Evolutionary conservation across 441 rosid genomes (phyloP), one percentile per base, ranked within the genome.

Genomic region (Pelargonium fulgidum): DNA sequence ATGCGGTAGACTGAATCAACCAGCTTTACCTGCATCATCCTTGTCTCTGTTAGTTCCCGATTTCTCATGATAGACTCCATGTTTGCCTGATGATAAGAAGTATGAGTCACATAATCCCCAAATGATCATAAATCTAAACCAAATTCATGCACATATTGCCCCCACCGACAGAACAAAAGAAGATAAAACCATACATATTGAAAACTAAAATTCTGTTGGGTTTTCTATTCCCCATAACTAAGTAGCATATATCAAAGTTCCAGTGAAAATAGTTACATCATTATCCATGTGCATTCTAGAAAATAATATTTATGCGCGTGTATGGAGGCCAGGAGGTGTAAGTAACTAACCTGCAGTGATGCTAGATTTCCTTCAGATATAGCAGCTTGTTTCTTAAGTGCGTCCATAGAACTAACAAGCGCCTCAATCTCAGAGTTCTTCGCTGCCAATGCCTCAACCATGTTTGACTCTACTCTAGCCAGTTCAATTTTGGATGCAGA

Each of bases 51-150:
- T 66, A 95, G 72, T 78, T 95, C 99, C 80, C 99, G 88, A 75
- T 89, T 95, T 82, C 99, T 88, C 96, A 95, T 85, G 42, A 92
- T 83, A 74, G 99, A 85, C 69, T 95, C 97, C 95, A 89, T 89
- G 81, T 88, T 94, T 68, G 85, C 97, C 99, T 92, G 87, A 72
- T 56, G 62, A 80, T 74, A 64, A 61, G 48, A 73, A 66, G 64
- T 48, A 39, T 68, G 14, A 73, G 50, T 48, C 69, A 74, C 56
- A 41, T 47, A 7, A 62, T 47, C 11, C 65, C n/a, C 24, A 50
- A 52, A 52, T 74, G 67, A 29, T 9, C 1, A 24, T 13, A 24
- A 62, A 22, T 29, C 16, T 5, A 62, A 24, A 10, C 65, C 36
- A 62, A 7, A 62, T 12, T 8, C 62, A 7, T 56, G 62, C 26